Conservation (phyloP, 2,329 filamentous ascomycete genomes). For the Fusarium sp. region DNA sequence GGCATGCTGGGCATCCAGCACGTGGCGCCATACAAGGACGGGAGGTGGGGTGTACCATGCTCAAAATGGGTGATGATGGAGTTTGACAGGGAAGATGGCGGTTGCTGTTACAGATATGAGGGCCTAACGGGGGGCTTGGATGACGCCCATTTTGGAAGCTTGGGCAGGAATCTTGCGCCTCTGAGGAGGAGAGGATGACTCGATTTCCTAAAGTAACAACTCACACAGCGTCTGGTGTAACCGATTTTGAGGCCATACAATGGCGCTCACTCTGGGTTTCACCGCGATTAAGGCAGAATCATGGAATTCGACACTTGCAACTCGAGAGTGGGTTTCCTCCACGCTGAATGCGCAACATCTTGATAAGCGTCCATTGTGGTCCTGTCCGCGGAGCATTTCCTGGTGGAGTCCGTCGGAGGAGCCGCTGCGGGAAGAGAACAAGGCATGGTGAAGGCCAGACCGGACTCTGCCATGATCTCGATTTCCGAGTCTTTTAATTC, state of each 20-base stretch:
- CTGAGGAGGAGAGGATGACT: conserved; percentile 11
- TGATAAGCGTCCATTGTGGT: conserved; percentile 17
- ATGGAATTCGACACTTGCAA: conserved; percentile 18
- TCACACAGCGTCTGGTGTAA: conserved; percentile 1
- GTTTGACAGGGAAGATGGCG: conserved; percentile 30
- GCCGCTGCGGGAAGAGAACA: conserved; percentile 14
- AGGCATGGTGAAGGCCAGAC: conserved; percentile 2
- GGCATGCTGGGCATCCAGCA: conserved; percentile 44
- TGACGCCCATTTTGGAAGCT: conserved; percentile 17
- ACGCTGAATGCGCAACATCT: conserved; percentile 39
- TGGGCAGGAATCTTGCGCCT: conserved; percentile 33
- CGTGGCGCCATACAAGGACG: conserved; percentile 49
- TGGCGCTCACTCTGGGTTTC: conserved; percentile 6
- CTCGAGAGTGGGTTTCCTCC: conserved; percentile 23
- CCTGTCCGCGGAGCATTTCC: conserved; percentile 26
- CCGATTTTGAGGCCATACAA: conserved; percentile 8
- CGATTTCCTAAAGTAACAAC: conserved; percentile 9
- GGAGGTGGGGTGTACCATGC: conserved; percentile 42
- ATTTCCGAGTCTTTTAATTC: conserved; percentile 1
- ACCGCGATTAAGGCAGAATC: conserved; percentile 22
- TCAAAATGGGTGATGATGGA: conserved; percentile 39
- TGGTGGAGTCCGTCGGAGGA: conserved; percentile 30
- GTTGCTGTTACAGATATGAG: conserved; percentile 12
- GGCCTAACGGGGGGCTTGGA: conserved; percentile 9
- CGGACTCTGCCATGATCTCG: conserved; percentile 11